Base-by-base conservation (phyloP, 176 grass and related monocot species). In the Eleusine indica region DNA sequence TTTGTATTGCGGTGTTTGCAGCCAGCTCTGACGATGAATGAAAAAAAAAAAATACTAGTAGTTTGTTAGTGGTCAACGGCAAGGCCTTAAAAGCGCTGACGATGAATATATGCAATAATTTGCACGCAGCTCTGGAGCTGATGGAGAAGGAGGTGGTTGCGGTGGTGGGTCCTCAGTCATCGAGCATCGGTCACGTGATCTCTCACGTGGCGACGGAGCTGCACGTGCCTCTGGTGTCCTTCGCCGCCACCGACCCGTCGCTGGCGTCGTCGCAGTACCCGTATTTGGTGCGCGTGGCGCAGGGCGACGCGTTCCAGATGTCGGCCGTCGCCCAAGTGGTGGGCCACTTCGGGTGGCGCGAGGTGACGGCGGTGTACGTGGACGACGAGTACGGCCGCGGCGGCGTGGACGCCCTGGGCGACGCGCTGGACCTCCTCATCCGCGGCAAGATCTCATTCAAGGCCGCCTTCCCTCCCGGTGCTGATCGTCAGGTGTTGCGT, bases 231-330 rank as follows among this genome's bases (percentile, higher is more conserved):
- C 87, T 96, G 51, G 41, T 99, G 22, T 92, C 96, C 71, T 99
- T 96, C 60, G 87, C 85, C 30, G 92, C 96, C 43, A 95, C 96
- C 17, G 96, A 99, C 78, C 96, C 96, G 1, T 80, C 96, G 70
- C 93, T 99, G 4, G 25, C 88, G 41, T 85, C 90, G 19, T 38
- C 76, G n/a, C 88, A 97, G 84, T 94, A 87, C 76, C 95, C 92
- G 4, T 97, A 44, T 84, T 90, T 97, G 49, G n/a, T 94, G 51
- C 90, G 92, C 52, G 88, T 86, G 66, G 64, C 85, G 52, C 88
- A 77, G 47, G 79, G 60, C 40, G 90, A 94, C 51, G 37, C 77
- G 78, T 94, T 81, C 84, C 95, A 97, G 74, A 97, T 97, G 95
- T 39, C 53, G 41, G 95, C 92, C 35, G 76, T 94, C 17, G 88